Base-by-base conservation (phyloP, 140 eudicot genomes). In the Erigeron philadelphicus region DNA sequence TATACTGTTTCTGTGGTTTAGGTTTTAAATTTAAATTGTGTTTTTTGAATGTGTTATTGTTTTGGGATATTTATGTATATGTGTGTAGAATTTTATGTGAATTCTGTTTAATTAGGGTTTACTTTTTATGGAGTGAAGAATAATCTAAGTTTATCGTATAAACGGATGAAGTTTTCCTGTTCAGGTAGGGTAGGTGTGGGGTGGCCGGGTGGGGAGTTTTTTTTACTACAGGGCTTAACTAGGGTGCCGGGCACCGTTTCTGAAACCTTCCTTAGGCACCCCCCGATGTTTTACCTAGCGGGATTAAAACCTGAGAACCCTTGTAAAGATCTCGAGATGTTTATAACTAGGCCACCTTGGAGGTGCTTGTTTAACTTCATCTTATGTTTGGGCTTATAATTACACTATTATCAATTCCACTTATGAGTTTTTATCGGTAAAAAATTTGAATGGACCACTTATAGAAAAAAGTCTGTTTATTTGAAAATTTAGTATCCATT, bases 61-160 rank as follows among this genome's bases (percentile, higher is more conserved):
- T 61, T 59, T 35, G 66, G 53, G 80, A 68, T 68, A 69, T 50
- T 42, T n/a, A 53, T 53, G 4, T 7, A 3, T 66, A 45, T 47
- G 18, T 25, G 42, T 65, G 49, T 16, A 66, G 46, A 59, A 50
- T 49, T 48, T 43, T 67, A 8, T 46, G 68, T 73, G 41, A 50
- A 49, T 18, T 66, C 38, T 3, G 60, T 61, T 48, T 17, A 45
- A 45, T 57, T 76, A 76, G 75, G 80, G 80, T 12, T 76, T 56
- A 53, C 71, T 76, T 75, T 31, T 68, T 64, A 21, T 6, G 43
- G 70, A 68, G 70, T 68, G 80, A 58, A 64, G 79, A 48, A 67
- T 48, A 19, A 31, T 21, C 1, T 21, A 21, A 21, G 1, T 21
- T 21, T 21, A 21, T 21, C 25, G 1, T 21, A 21, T 21, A 21